phyloP scores from a whole-genome alignment of 306 rosid genomes.

The Pachyrhizus erosus region DNA sequence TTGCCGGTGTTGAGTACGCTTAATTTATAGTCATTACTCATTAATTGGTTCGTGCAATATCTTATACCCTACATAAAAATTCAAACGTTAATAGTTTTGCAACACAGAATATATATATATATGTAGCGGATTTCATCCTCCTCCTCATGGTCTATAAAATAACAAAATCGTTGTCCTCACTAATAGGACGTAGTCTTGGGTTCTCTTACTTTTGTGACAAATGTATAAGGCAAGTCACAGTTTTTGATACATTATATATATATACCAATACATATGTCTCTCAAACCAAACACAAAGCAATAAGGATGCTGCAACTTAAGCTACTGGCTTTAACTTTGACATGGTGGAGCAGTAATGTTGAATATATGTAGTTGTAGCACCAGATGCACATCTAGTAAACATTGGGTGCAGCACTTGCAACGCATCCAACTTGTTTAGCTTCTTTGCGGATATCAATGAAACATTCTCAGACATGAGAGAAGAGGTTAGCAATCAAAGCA shows the following conservation, averaged over 20 bases:
- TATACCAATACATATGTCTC: background rate
- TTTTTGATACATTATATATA: too few relatives aligned
- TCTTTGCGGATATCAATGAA: conserved; percentile 49
- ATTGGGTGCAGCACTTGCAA: conserved; percentile 58
- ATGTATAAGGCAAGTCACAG: background rate
- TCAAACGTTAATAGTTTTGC: background rate
- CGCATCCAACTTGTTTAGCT: conserved; percentile 40
- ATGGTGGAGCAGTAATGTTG: background rate
- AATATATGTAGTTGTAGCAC: conserved; percentile 44
- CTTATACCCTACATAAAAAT: background rate
- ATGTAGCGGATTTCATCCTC: background rate
- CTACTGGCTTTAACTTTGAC: background rate
- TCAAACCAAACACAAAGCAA: background rate
- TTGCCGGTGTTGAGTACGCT: background rate
- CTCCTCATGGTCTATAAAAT: background rate
- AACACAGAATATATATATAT: background rate
- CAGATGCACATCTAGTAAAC: conserved; percentile 49
- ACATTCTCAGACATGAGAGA: conserved; percentile 23
- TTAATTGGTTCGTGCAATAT: background rate
- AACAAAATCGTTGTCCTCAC: background rate
- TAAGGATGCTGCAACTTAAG: background rate
- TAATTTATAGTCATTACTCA: background rate
- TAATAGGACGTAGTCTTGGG: background rate
- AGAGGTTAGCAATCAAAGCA: conserved; percentile 41
- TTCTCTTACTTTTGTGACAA: background rate